Percentiles rank a stretch among this genome's conserved stretches.
Evolutionary conservation across 768 basidiomycete genomes (phyloP).

Genomic region (Exsudoporus frostii): DNA sequence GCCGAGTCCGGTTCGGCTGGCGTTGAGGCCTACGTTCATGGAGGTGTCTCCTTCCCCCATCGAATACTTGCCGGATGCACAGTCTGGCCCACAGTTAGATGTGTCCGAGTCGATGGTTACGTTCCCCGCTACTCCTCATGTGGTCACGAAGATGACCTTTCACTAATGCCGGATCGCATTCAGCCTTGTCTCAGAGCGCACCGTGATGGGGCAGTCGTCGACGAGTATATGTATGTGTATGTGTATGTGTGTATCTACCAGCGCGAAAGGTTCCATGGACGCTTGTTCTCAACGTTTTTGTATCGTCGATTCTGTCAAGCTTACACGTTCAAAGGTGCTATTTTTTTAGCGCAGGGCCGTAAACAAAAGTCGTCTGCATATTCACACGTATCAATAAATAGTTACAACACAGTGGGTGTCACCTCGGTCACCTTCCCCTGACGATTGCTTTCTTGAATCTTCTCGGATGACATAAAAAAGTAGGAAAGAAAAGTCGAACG

Average conservation of each 20-base stretch:
- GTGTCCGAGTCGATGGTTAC: neutral
- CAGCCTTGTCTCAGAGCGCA: neutral
- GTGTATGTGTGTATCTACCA: neutral
- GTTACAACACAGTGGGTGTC: neutral
- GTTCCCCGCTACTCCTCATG: neutral
- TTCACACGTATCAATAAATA: neutral
- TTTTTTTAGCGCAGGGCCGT: neutral
- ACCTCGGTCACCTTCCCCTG: neutral
- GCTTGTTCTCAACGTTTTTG: neutral
- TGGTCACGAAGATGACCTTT: neutral
- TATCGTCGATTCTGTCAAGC: neutral
- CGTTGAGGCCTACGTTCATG: constrained; percentile 14
- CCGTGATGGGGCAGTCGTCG: neutral
- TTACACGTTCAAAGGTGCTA: neutral
- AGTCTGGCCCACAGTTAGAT: too few relatives aligned
- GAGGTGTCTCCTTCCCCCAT: constrained; percentile 21
- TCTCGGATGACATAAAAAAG: neutral
- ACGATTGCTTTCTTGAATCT: too few relatives aligned
- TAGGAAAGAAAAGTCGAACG: neutral
- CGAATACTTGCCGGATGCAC: constrained; percentile 3
- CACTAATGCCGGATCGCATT: neutral
- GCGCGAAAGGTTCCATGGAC: neutral
- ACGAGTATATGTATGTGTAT: too few relatives aligned
- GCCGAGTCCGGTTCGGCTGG: constrained; percentile 1
- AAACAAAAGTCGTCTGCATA: too few relatives aligned